Base-by-base conservation (phyloP, 805 yeast genomes). In the Candida insectalens region DNA sequence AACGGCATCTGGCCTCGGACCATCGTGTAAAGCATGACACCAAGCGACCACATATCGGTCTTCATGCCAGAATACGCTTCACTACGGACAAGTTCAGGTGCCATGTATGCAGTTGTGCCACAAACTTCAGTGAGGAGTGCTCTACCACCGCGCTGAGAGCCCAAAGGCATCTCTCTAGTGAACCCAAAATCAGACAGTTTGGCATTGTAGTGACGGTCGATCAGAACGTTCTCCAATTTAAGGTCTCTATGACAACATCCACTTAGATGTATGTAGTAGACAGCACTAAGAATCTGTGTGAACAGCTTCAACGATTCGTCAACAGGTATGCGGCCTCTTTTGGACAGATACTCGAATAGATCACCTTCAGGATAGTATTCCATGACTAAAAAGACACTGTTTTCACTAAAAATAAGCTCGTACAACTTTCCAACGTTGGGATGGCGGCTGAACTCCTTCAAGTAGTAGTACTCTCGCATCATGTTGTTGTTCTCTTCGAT, bases 91-190 rank as follows among this genome's bases (percentile, higher is more conserved):
- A 92, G 63, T 51, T 89, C 98, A 0, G 98, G 98, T 0, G 98
- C 96, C 95, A 89, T 88, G 53, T 89, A 89, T 3, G 85, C 94
- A 1, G 87, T 76, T 0, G 97, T 89, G 3, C 98, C 98, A 57
- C 98, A 89, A 2, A 87, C 67, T 0, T 96, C 92, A 32, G 79
- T 82, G 22, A 89, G 57, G 30, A 79, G 55, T 4, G 54, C 43
- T 19, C 42, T 41, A 5, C 27, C 25, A 16, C 29, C 16, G 7
- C 23, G 12, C 13, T 19, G 20, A 4, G 47, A 18, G 8, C 55
- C 51, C 35, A 43, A 44, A 0, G 64, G 63, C 2, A 55, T 74
- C 46, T 84, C 96, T 40, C 97, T 65, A 1, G 95, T 84, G 54
- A 89, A 89, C 0, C 98, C 98, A 57, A 89, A 88, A 59, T 89